phyloP scores from a whole-genome alignment of 2,329 filamentous ascomycete species.

The Aschersonia sp. region DNA sequence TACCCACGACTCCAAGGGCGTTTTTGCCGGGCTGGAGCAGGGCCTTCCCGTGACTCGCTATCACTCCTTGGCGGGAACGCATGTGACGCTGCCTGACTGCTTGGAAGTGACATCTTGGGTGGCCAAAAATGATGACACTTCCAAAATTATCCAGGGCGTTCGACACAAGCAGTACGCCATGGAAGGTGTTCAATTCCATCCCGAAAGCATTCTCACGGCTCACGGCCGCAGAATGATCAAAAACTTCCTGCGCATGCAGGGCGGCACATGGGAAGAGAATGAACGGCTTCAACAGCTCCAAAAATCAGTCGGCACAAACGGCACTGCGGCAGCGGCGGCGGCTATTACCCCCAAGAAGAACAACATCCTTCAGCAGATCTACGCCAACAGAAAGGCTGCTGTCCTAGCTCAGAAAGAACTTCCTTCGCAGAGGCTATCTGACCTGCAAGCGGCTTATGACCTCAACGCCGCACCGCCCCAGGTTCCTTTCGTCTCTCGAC shows the following conservation, averaged over 20 bases:
- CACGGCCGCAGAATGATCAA: conserved; percentile 79
- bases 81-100: conserved; percentile 69
- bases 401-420: conserved; percentile 72
- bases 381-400: conserved; percentile 59
- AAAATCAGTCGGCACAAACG: conserved; percentile 20
- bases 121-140: conserved; percentile 57
- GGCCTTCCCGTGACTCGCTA: conserved; percentile 83
- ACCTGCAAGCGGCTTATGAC: conserved; percentile 77
- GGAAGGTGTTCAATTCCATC: conserved; percentile 97
- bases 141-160: conserved; percentile 90
- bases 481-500: conserved; percentile 62
- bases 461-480: conserved; percentile 73
- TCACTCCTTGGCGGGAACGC: conserved; percentile 87
- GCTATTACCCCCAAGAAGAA: conserved; percentile 39
- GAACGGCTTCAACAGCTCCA: conserved; percentile 41
- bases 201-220: conserved; percentile 88
- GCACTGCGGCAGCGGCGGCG: conserved; percentile 10
- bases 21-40: conserved; percentile 70
- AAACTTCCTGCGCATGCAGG: conserved; percentile 79
- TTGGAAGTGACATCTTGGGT: conserved; percentile 90
- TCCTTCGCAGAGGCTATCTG: conserved; percentile 67
- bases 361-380: conserved; percentile 86
- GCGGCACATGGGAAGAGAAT: conserved; percentile 85
- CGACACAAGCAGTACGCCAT: conserved; percentile 80
- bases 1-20: conserved; percentile 79